phyloP scores from a whole-genome alignment of 805 yeast genomes.

The Lipomyces orientalis region DNA sequence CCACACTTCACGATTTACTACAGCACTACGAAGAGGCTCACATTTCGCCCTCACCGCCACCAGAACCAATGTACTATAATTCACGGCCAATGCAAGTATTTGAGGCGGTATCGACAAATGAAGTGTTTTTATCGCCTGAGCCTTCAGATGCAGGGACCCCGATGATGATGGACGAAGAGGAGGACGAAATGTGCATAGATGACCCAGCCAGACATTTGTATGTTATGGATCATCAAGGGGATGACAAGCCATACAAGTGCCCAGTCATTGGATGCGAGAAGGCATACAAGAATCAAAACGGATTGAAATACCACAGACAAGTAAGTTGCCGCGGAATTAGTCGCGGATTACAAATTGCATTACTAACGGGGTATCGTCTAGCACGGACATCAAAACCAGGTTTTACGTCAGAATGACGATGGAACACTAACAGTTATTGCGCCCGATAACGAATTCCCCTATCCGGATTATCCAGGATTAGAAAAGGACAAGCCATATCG shows the following conservation, averaged over 20 bases:
- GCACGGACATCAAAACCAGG: slow-evolving; percentile 95
- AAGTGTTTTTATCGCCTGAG: slow-evolving; percentile 72
- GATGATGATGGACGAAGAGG: slow-evolving; percentile 54
- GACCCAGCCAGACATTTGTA: slow-evolving; percentile 96
- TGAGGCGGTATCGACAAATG: slow-evolving; percentile 92
- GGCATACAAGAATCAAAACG: slow-evolving; percentile 96
- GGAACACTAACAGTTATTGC: slow-evolving; percentile 92
- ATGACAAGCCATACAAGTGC: slow-evolving; percentile 93
- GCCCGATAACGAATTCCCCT: slow-evolving; percentile 79
- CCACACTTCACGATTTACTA: slow-evolving; percentile 89
- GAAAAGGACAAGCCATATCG: slow-evolving; percentile 98
- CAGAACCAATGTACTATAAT: slow-evolving; percentile 39
- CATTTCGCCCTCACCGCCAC: slow-evolving; percentile 67
- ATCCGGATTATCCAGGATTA: slow-evolving; percentile 90
- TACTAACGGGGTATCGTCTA: slow-evolving; percentile 10
- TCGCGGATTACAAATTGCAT: background rate
- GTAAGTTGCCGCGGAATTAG: slow-evolving; percentile 13
- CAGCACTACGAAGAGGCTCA: slow-evolving; percentile 97
- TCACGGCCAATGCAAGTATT: slow-evolving; percentile 57
- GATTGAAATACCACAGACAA: slow-evolving; percentile 87
- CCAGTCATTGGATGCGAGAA: slow-evolving; percentile 98
- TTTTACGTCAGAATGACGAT: slow-evolving; percentile 85
- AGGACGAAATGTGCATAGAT: slow-evolving; percentile 82
- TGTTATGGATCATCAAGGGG: slow-evolving; percentile 82
- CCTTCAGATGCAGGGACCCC: slow-evolving; percentile 44